Evolutionary conservation across 148 eudicot genomes (phyloP).

Genomic region (Diospyros lotus): DNA sequence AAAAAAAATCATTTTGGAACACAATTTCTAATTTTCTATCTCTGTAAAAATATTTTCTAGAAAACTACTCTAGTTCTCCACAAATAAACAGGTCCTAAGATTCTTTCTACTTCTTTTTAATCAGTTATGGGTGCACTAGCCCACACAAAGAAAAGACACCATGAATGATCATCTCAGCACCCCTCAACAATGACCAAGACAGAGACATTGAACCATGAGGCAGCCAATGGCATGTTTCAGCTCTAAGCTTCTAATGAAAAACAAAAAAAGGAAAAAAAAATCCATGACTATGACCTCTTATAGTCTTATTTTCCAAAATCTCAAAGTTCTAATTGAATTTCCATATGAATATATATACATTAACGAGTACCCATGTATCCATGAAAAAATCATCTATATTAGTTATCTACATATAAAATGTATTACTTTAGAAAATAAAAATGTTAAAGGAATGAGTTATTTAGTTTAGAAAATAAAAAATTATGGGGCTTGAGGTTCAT

Average conservation of each 20-base stretch:
- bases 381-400: no score
- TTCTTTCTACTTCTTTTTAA: not conserved
- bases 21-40: no score
- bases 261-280: not conserved
- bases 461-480: not conserved
- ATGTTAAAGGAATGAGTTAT: not conserved
- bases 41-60: no score
- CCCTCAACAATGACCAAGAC: not conserved
- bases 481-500: not conserved
- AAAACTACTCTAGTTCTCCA: no score
- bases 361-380: no score
- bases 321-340: not conserved
- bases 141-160: not conserved
- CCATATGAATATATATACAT: not conserved
- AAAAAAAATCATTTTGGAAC: no score
- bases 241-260: not conserved
- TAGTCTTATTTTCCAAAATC: not conserved
- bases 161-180: not conserved
- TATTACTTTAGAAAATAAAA: not conserved
- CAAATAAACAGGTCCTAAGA: no score
- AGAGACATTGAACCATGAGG: slow-evolving; percentile 4
- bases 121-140: not conserved
- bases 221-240: not conserved
- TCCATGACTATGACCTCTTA: not conserved
- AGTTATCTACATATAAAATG: no score